Percentiles rank a stretch among this genome's conserved stretches.
These are phyloP conservation scores for Populus hybrid DNA, from an alignment of 441 rosid genomes.

Conservation along the genomic window DNA sequence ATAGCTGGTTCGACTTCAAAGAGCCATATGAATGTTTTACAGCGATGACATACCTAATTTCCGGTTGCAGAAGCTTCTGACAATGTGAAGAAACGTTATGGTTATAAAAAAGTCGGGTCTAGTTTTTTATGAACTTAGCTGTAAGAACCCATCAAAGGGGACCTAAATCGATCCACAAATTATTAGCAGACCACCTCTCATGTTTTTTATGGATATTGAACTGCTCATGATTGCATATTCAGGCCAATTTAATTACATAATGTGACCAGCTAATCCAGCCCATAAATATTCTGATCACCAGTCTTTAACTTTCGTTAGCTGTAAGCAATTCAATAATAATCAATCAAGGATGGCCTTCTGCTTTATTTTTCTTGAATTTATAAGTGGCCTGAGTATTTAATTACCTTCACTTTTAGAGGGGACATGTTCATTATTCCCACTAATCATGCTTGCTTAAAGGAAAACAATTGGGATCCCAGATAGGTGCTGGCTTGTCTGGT, in stretches of 20 bases:
- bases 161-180: neutral
- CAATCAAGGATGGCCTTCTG: neutral
- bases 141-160: conserved; percentile 16
- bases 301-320: neutral
- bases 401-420: neutral
- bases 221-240: conserved; percentile 3
- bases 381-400: neutral
- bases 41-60: neutral
- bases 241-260: neutral
- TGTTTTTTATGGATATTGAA: conserved; percentile 11
- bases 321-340: neutral
- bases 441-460: conserved; percentile 24
- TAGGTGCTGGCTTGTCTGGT: conserved; percentile 23
- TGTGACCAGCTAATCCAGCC: conserved; percentile 8
- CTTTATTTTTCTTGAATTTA: neutral
- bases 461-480: conserved; percentile 16
- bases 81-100: neutral
- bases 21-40: neutral
- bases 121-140: conserved; percentile 14
- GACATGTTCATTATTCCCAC: conserved; percentile 11
- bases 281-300: too few relatives aligned
- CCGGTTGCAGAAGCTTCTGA: neutral
- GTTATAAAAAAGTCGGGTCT: neutral
- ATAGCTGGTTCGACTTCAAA: neutral
- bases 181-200: neutral